phyloP scores from a whole-genome alignment of 2,329 filamentous ascomycete genomes.

The Fusarium fujikuroi region DNA sequence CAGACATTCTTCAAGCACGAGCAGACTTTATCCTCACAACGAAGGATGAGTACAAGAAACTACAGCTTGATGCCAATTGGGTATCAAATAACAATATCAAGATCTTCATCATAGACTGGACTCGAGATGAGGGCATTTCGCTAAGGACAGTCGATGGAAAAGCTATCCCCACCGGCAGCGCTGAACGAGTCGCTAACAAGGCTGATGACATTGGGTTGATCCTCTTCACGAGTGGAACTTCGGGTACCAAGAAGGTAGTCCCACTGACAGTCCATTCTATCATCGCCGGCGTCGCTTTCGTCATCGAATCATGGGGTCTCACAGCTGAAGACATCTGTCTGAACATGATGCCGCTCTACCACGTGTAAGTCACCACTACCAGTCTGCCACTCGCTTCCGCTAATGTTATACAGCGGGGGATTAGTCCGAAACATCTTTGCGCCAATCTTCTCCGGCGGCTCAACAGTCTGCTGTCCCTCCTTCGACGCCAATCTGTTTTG shows the following conservation, averaged over 20 bases:
- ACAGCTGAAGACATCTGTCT: neutral
- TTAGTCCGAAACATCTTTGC: conserved; percentile 11
- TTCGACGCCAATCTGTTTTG: conserved; percentile 14
- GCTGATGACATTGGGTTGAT: conserved; percentile 14
- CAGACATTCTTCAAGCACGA: conserved; percentile 7
- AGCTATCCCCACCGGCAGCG: neutral
- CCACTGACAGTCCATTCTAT: neutral
- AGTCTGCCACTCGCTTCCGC: fast-evolving
- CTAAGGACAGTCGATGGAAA: neutral
- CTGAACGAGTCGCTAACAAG: neutral
- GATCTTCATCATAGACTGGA: neutral
- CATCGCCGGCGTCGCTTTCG: conserved; percentile 2
- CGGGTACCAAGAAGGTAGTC: conserved; percentile 3
- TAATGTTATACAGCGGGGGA: neutral
- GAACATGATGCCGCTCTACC: conserved; percentile 20
- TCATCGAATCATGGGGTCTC: conserved; percentile 18
- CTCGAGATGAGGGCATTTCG: neutral
- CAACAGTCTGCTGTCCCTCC: conserved; percentile 5
- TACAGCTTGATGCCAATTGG: neutral
- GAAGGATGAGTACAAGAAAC: neutral
- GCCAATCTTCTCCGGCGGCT: neutral
- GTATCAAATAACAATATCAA: neutral
- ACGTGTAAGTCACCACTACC: neutral
- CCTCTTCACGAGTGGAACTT: conserved; percentile 5
- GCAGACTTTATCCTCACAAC: conserved; percentile 5